Percentiles rank a stretch among this genome's conserved stretches.
phyloP scores from a whole-genome alignment of 2,329 filamentous ascomycete genomes.

The Orbilia javanica region DNA sequence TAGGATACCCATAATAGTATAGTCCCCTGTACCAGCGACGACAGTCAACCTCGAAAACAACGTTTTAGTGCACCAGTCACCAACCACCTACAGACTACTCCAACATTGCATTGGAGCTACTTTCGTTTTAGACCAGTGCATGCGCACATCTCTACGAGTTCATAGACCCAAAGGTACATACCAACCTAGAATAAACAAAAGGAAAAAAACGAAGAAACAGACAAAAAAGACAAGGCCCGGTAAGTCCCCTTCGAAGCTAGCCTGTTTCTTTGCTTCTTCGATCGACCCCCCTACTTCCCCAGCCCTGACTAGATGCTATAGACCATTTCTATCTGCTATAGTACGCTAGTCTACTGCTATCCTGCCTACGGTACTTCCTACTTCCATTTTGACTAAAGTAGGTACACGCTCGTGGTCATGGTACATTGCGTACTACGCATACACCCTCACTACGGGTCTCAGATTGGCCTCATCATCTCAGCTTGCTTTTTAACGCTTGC shows the following conservation, averaged over 20 bases:
- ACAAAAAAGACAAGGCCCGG: not conserved
- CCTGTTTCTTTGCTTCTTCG: conserved; percentile 2
- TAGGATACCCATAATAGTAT: no score
- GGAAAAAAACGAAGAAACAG: not conserved
- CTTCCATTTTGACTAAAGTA: not conserved
- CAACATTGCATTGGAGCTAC: conserved; percentile 26
- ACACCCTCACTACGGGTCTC: not conserved
- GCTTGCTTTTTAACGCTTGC: conserved; percentile 16
- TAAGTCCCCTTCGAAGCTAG: conserved; percentile 10
- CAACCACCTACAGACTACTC: not conserved
- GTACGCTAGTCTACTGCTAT: not conserved
- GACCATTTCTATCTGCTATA: not conserved
- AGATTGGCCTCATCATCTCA: conserved; percentile 15
- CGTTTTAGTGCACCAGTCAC: no score
- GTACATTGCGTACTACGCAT: no score
- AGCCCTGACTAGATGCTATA: conserved; percentile 2
- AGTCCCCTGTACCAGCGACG: no score
- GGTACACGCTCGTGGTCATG: not conserved
- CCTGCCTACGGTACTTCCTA: not conserved
- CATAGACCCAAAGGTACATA: conserved; percentile 19
- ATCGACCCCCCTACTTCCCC: not conserved
- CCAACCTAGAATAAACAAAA: conserved; percentile 10
- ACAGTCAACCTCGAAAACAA: no score
- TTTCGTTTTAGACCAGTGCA: conserved; percentile 12
- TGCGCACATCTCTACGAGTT: conserved; percentile 1